Conservation (phyloP, 176 grass and related monocot species). For the Bolboschoenus planiculmis region DNA sequence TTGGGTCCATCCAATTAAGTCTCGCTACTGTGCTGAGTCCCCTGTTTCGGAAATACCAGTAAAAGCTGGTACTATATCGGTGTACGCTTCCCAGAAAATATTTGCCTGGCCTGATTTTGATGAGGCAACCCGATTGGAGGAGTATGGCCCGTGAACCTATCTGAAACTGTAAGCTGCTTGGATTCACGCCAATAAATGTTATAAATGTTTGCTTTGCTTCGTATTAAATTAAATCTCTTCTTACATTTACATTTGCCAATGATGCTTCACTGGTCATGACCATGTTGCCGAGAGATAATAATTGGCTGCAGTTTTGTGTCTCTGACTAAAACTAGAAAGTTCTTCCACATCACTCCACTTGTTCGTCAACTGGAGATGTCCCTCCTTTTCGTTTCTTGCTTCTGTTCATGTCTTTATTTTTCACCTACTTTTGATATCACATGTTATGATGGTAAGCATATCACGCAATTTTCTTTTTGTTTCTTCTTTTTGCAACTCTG, state of each 20-base stretch:
- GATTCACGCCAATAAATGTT: conserved; percentile 2
- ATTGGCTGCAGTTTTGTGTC: background rate
- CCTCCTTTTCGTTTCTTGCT: no score
- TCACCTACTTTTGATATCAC: no score
- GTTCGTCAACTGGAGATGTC: background rate
- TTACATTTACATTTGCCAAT: background rate
- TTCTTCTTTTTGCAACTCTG: no score
- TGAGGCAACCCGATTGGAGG: background rate
- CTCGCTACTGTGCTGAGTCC: background rate
- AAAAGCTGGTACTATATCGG: conserved; percentile 5
- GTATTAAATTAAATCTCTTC: no score
- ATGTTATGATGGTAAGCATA: no score
- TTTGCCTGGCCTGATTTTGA: background rate
- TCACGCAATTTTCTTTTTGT: no score
- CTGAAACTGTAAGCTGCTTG: background rate
- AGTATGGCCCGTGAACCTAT: conserved; percentile 6
- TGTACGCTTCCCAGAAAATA: background rate
- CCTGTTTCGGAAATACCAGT: background rate
- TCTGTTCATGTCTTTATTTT: no score
- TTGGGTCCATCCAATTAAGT: conserved; percentile 12
- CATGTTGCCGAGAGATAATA: conserved; percentile 3
- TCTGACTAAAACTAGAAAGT: background rate
- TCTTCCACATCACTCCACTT: background rate
- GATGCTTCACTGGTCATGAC: background rate
- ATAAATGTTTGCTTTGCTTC: background rate